These are phyloP conservation scores for Gossypium rotundifolium DNA, from an alignment of 345 rosid genomes.

Conservation along the genomic window DNA sequence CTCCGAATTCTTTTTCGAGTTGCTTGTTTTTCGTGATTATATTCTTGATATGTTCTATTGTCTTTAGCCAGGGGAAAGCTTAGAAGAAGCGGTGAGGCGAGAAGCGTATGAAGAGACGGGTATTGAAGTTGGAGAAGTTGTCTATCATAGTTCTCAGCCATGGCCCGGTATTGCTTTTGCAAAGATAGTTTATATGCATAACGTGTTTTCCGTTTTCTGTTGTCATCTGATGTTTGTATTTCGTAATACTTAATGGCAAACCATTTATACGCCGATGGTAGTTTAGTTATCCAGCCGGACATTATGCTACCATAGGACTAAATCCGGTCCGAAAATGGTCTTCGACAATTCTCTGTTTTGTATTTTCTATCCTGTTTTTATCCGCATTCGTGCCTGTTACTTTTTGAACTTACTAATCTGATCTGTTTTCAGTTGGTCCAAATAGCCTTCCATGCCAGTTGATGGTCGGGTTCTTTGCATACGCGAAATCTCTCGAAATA, in stretches of 20 bases:
- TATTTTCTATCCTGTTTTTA: not conserved
- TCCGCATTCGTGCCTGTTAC: not conserved
- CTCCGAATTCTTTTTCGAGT: not conserved
- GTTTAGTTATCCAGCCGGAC: not conserved
- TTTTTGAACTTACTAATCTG: not conserved
- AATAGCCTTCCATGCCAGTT: slow-evolving; percentile 84
- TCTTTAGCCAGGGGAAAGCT: slow-evolving; percentile 93
- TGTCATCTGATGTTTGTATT: not conserved
- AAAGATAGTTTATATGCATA: not conserved
- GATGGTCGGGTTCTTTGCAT: slow-evolving; percentile 91
- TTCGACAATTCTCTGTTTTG: not conserved
- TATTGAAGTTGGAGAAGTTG: slow-evolving; percentile 91
- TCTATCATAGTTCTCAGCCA: slow-evolving; percentile 95
- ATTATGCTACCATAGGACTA: no score
- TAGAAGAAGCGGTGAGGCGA: slow-evolving; percentile 97
- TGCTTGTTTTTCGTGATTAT: not conserved
- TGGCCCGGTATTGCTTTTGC: slow-evolving; percentile 74
- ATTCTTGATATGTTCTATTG: slow-evolving; percentile 5
- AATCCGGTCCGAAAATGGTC: not conserved
- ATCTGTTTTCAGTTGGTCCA: slow-evolving; percentile 58
- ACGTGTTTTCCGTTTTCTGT: not conserved
- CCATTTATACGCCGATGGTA: not conserved
- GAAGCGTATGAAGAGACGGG: slow-evolving; percentile 96
- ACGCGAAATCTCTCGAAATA: slow-evolving; percentile 74
- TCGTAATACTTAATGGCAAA: no score